Conservation (phyloP, 2,329 filamentous ascomycete species). For the Aspergillus ruber region DNA sequence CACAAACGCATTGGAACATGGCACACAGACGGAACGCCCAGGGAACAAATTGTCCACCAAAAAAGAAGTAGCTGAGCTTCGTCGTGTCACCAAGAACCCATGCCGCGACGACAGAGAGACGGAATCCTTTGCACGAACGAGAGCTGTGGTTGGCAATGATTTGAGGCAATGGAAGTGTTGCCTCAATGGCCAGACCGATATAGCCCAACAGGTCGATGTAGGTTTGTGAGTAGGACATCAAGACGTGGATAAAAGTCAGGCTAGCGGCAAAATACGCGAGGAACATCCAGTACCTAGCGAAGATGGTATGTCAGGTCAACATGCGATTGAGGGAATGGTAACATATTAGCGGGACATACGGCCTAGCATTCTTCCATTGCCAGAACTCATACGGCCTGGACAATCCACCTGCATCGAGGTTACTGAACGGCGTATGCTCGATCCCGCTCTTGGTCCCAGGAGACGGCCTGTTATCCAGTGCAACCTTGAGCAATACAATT, state of each 20-base stretch:
- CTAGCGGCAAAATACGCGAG: constrained; percentile 47
- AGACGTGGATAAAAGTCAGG: constrained; percentile 48
- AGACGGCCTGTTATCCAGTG: constrained; percentile 50
- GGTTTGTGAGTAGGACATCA: constrained; percentile 38
- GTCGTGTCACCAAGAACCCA: constrained; percentile 46
- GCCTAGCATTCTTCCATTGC: constrained; percentile 53
- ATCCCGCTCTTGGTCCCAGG: constrained; percentile 32
- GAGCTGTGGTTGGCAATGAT: constrained; percentile 43
- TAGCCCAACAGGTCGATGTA: constrained; percentile 43
- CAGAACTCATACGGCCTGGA: constrained; percentile 56
- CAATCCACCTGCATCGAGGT: constrained; percentile 19
- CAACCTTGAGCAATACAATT: constrained; percentile 54
- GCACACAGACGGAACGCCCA: constrained; percentile 45
- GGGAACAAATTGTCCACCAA: constrained; percentile 36
- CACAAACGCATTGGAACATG: constrained; percentile 44
- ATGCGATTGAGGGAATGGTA: too few relatives aligned
- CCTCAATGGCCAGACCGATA: constrained; percentile 43
- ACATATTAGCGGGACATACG: constrained; percentile 30
- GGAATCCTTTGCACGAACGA: constrained; percentile 45
- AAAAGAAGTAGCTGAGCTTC: constrained; percentile 48
- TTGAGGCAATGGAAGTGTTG: constrained; percentile 43
- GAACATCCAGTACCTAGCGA: constrained; percentile 50
- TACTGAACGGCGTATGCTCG: constrained; percentile 38
- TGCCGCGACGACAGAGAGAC: constrained; percentile 41
- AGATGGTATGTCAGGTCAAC: too few relatives aligned